These are phyloP conservation scores for Yueomyces sinensis DNA, from an alignment of 805 yeast species.

Conservation along the genomic window DNA sequence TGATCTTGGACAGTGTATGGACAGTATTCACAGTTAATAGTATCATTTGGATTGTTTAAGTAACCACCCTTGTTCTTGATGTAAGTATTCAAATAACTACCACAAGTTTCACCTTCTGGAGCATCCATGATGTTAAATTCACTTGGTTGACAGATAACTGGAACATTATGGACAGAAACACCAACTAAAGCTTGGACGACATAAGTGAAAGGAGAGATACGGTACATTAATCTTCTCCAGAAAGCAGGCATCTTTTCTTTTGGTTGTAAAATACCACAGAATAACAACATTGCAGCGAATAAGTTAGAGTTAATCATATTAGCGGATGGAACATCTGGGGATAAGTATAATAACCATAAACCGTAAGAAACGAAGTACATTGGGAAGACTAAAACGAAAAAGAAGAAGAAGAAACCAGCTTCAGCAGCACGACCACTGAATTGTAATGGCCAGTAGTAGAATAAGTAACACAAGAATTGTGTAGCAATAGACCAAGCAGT, in stretches of 20 bases:
- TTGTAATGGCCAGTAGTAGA: conserved; percentile 37
- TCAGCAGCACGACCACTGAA: conserved; percentile 31
- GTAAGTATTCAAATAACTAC: conserved; percentile 27
- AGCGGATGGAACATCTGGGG: conserved; percentile 32
- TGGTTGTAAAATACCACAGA: conserved; percentile 42
- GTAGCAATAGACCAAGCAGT: conserved; percentile 32
- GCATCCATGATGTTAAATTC: conserved; percentile 30
- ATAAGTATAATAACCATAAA: conserved; percentile 33
- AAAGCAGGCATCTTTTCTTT: conserved; percentile 31
- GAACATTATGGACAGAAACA: conserved; percentile 27
- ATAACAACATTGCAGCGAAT: conserved; percentile 39
- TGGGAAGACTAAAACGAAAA: conserved; percentile 36
- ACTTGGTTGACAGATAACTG: conserved; percentile 24
- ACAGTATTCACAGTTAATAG: conserved; percentile 51
- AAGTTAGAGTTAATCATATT: conserved; percentile 32
- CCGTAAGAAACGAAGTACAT: conserved; percentile 39
- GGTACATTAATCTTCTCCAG: conserved; percentile 34
- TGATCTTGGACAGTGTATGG: conserved; percentile 41
- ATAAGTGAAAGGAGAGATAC: conserved; percentile 35
- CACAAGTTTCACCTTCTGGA: conserved; percentile 38
- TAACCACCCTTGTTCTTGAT: conserved; percentile 31
- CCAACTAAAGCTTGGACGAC: conserved; percentile 32
- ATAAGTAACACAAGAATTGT: conserved; percentile 31
- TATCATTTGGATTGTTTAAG: conserved; percentile 29
- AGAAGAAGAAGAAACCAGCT: conserved; percentile 41